Evolutionary conservation across 1,284 basidiomycete genomes (phyloP), one percentile per base, ranked within the genome.

Genomic region (Boletus nobilissimus): DNA sequence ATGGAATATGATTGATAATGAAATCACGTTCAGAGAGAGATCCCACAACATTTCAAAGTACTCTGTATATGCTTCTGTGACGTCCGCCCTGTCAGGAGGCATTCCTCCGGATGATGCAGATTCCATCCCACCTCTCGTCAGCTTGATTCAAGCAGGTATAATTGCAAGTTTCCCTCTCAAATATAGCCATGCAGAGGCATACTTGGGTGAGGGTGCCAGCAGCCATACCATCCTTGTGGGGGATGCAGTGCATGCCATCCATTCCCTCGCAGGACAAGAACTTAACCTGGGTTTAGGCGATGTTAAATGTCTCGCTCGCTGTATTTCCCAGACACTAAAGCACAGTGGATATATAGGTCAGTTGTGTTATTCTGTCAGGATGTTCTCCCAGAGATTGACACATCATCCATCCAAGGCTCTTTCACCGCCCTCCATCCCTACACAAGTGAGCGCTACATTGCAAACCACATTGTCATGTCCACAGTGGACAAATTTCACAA

Each of bases 241-340:
- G 10, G 98, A 99, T 86, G 97, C 98, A 3, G 98, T 97, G 26
- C 98, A 99, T 84, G 96, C 96, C 0, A 91, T 97, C 10, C 98
- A 99, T 84, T 98, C 98, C 1, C 91, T 99, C n/a, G 98, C 97
- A 0, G 98, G 98, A 3, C 98, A 99, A 84, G 98, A 98, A 0
- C 88, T 99, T 63, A 99, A 99, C 85, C 89, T 98, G 82, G 98
- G 98, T 32, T 88, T 99, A 29, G 95, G 91, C 4, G 98, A 99
- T 84, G 96, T 94, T 1, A 90, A 94, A 81, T 90, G 91, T 73
- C 90, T 98, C 34, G 88, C 92, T 3, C 87, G 89, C 54, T 92
- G 92, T 79, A 91, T 97, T 63, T 87, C 92, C 43, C 82, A 88
- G 13, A 89, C 93, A 0, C 82, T 95, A 46, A 79, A 82, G 29